phyloP scores from a whole-genome alignment of 2,329 filamentous ascomycete species.

The Emydomyces testavorans region DNA sequence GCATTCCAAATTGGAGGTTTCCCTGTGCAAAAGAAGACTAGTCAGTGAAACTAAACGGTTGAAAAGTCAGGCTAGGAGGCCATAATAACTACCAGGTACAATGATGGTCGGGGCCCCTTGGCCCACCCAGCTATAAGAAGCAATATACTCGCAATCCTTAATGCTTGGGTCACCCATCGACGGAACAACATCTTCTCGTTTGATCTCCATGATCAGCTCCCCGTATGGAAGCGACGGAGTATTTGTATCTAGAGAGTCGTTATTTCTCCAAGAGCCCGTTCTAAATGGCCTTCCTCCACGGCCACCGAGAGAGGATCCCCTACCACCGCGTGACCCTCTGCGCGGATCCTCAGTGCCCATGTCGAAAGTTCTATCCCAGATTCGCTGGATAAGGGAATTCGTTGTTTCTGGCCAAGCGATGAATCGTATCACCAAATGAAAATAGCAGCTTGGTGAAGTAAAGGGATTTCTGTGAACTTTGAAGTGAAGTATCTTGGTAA shows the following conservation, averaged over 20 bases:
- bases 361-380: too few species aligned
- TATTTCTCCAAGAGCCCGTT: too few species aligned
- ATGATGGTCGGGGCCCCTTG: background rate
- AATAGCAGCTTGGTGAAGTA: too few species aligned
- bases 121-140: background rate
- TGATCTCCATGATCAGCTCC: background rate
- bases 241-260: background rate
- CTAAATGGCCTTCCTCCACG: background rate
- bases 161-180: background rate
- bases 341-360: background rate
- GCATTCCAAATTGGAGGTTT: constrained; percentile 43
- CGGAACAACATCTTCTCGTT: background rate
- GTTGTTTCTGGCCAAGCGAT: too few species aligned
- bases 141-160: background rate
- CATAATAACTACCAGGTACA: background rate
- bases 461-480: too few species aligned
- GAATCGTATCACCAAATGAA: too few species aligned
- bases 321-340: background rate
- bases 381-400: too few species aligned
- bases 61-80: background rate
- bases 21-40: constrained; percentile 28
- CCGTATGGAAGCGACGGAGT: background rate
- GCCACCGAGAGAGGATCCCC: background rate
- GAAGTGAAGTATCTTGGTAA: too few species aligned
- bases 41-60: background rate